Base-by-base conservation (phyloP, 257 asterid genomes). In the Capsicum rhomboideum region DNA sequence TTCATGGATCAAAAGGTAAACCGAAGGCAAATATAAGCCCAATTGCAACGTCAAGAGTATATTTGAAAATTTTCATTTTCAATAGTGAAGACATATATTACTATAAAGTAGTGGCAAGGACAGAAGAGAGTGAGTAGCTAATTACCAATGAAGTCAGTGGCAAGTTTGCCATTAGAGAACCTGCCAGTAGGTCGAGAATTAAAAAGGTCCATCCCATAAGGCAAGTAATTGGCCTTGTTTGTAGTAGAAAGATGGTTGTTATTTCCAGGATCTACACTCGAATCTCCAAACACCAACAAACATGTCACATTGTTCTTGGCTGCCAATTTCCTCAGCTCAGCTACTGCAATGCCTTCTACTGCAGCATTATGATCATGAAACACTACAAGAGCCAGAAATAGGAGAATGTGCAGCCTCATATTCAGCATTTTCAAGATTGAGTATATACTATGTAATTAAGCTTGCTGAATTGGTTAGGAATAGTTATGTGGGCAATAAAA, bases 261-360 rank as follows among this genome's bases (percentile, higher is more conserved):
- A 31, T 92, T 92, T 23, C 94, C 93, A 1, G 95, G 94, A 77
- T 90, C 95, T 6, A 91, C 93, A 80, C 90, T 90, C 1, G 96
- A 92, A 80, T 92, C 95, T 56, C 95, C 95, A 21, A 92, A 87
- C 61, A 92, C 90, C 86, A 92, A 82, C 0, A 91, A 40, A 67
- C 90, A 86, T 23, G 93, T 84, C 84, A 88, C 31, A 52, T 91
- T 89, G 6, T 88, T 80, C 82, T 89, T 81, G 2, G 87, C 87
- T 49, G 90, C 94, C 78, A 23, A 1, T 64, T 20, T 18, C 86
- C 93, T 84, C 44, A 89, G 67, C 59, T 61, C 82, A 37, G 63
- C 66, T 46, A 83, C 29, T 68, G 82, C 84, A 10, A 74, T 56
- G 13, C 89, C 88, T 78, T 54, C 18, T 44, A 84, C 54, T n/a